Evolutionary conservation across 441 rosid species (phyloP).

Genomic region (Metrosideros polymorpha): DNA sequence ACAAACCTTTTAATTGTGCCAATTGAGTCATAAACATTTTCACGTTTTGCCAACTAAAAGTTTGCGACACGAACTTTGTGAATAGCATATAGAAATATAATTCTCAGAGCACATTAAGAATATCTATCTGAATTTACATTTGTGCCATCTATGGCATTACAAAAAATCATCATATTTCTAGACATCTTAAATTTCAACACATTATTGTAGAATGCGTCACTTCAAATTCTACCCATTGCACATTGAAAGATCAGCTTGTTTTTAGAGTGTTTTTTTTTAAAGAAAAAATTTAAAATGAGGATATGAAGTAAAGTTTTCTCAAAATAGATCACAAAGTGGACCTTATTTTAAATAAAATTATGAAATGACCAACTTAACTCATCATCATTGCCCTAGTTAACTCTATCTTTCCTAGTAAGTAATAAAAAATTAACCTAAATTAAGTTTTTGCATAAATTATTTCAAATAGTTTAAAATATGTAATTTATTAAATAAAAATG

Average conservation of each 20-base stretch:
- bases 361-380: not conserved
- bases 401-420: not conserved
- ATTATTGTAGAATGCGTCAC: not conserved
- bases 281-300: not conserved
- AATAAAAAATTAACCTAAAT: not conserved
- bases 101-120: not conserved
- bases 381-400: not conserved
- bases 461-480: not conserved
- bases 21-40: too few species aligned
- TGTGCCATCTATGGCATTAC: not conserved
- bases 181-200: not conserved
- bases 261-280: not conserved
- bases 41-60: too few species aligned
- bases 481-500: not conserved
- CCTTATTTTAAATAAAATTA: not conserved
- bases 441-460: not conserved
- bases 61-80: not conserved
- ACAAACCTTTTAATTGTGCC: too few species aligned
- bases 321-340: not conserved
- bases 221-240: not conserved
- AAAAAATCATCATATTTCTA: not conserved
- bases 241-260: not conserved
- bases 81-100: not conserved
- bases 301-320: not conserved
- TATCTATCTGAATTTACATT: not conserved